Percentiles rank a stretch among this genome's conserved stretches.
These are phyloP conservation scores for Fraxinus angustifolia DNA, from an alignment of 305 asterid genomes.

Conservation along the genomic window DNA sequence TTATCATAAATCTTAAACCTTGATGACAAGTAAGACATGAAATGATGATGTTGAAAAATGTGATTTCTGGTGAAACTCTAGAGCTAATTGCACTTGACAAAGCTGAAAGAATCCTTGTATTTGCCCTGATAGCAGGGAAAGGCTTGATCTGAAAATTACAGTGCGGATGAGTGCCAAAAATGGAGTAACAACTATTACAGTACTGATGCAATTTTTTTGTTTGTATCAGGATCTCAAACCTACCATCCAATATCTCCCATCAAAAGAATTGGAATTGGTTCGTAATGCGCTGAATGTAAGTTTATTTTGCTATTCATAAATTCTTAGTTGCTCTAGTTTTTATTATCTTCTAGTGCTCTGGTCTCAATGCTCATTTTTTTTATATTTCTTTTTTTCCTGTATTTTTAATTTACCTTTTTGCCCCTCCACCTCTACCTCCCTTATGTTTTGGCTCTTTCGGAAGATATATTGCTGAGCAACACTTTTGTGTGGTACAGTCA, in stretches of 20 bases:
- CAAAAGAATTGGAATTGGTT: slow-evolving; percentile 70
- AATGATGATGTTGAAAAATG: background rate
- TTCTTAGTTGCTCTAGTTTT: background rate
- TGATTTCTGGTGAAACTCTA: background rate
- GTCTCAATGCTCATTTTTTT: background rate
- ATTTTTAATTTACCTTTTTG: background rate
- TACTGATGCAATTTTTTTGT: slow-evolving; percentile 16
- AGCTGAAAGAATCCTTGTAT: background rate
- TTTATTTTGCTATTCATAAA: slow-evolving; percentile 15
- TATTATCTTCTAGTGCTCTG: background rate
- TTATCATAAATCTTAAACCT: background rate
- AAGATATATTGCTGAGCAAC: background rate
- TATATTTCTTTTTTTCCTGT: background rate
- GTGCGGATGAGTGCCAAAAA: background rate
- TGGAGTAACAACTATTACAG: background rate
- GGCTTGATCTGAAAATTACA: background rate
- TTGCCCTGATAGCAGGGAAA: background rate
- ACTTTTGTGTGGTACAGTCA: background rate
- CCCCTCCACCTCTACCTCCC: background rate
- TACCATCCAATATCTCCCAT: slow-evolving; percentile 67
- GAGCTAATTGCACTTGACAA: background rate
- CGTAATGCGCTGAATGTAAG: slow-evolving; percentile 71
- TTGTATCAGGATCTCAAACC: slow-evolving; percentile 69
- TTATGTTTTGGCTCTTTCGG: background rate
- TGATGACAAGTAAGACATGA: background rate